A percentile compares a stretch with the other conserved stretches of the same genome.
Evolutionary conservation across 768 basidiomycete genomes (phyloP).

Genomic region (Lepiota subincarnata): DNA sequence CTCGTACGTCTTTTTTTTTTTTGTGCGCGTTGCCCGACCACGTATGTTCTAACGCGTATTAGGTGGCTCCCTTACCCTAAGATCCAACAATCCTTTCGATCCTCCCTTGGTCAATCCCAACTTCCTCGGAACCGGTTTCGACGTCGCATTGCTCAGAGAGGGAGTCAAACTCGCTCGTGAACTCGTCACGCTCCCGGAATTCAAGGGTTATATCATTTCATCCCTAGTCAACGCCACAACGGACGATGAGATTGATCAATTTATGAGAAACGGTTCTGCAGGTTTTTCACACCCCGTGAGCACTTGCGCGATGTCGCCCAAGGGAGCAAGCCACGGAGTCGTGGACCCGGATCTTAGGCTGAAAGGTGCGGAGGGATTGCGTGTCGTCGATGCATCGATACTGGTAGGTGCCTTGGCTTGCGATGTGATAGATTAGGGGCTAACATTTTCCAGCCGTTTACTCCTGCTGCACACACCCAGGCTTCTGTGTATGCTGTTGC

Average conservation of each 20-base stretch:
- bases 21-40: background rate
- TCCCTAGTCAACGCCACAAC: constrained; percentile 17
- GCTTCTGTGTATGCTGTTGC: constrained; percentile 26
- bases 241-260: constrained; percentile 21
- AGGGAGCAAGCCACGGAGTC: constrained; percentile 22
- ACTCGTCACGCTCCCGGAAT: constrained; percentile 21
- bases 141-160: constrained; percentile 23
- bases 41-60: background rate
- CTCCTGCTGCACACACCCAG: constrained; percentile 25
- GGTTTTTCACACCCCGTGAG: constrained; percentile 26
- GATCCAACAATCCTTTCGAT: constrained; percentile 38
- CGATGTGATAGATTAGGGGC: background rate
- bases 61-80: constrained; percentile 30
- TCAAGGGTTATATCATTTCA: constrained; percentile 21
- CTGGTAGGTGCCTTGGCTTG: constrained; percentile 18
- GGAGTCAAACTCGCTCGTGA: constrained; percentile 15
- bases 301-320: constrained; percentile 25
- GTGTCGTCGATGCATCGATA: constrained; percentile 32
- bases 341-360: constrained; percentile 29
- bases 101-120: constrained; percentile 44
- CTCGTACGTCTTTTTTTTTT: constrained; percentile 23
- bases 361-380: constrained; percentile 27
- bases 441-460: constrained; percentile 16
- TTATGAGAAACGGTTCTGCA: constrained; percentile 12
- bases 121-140: constrained; percentile 30